These are phyloP conservation scores for Papiliotrema terrestris DNA, from an alignment of 1,284 basidiomycete genomes.

Conservation along the genomic window DNA sequence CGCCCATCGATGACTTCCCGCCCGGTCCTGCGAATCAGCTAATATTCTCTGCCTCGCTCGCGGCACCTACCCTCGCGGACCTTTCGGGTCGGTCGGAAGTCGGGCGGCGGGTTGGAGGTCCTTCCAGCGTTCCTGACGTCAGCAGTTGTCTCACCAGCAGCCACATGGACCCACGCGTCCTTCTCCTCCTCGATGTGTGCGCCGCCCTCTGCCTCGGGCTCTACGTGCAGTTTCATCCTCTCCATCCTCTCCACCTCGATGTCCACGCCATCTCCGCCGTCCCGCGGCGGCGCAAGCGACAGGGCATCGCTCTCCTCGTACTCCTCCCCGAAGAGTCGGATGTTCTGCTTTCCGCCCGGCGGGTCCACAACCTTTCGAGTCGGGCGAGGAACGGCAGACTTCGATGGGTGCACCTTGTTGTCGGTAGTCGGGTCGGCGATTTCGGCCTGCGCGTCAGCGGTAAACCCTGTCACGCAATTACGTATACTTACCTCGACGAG, in stretches of 20 bases:
- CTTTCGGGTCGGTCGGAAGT: constrained; percentile 45
- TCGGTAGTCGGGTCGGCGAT: constrained; percentile 44
- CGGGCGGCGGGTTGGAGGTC: constrained; percentile 34
- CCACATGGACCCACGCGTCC: constrained; percentile 5
- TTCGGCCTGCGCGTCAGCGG: constrained; percentile 35
- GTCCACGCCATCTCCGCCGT: constrained; percentile 41
- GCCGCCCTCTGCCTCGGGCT: constrained; percentile 38
- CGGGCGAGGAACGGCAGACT: constrained; percentile 35
- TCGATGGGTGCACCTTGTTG: constrained; percentile 17
- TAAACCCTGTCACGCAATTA: not conserved
- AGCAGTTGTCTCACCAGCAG: not conserved
- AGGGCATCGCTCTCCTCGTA: constrained; percentile 48
- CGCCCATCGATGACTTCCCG: constrained; percentile 40
- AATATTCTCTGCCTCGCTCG: too few species aligned
- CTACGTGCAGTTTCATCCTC: constrained; percentile 41
- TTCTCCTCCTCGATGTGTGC: constrained; percentile 36
- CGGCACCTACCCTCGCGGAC: constrained; percentile 39
- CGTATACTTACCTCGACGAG: constrained; percentile 42
- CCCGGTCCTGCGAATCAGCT: constrained; percentile 35
- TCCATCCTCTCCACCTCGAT: constrained; percentile 44
- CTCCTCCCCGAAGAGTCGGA: constrained; percentile 41
- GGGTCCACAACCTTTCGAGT: constrained; percentile 46
- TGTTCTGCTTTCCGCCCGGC: constrained; percentile 42
- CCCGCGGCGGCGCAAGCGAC: constrained; percentile 41
- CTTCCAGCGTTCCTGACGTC: not conserved